Base-by-base conservation (phyloP, 129 eudicot species). In the Pulicaria dysenterica region DNA sequence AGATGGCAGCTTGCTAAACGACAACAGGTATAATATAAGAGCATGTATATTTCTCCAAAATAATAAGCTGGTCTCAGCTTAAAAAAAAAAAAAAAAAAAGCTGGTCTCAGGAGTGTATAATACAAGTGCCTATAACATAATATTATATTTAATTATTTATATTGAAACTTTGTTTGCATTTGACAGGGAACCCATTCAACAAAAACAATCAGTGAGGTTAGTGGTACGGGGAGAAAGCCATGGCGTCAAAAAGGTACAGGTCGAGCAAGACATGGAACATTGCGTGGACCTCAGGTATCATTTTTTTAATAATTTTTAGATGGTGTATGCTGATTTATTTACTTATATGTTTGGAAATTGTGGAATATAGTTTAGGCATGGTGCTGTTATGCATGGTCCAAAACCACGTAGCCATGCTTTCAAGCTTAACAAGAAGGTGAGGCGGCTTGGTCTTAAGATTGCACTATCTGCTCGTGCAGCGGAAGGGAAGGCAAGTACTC, bases 1-100 rank as follows among this genome's bases (percentile, higher is more conserved):
- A 86, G 99, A 78, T 95, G 96, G 96, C 99, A 95, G 83, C 96
- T 94, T 74, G 96, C 99, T 48, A 90, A 95, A 78, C 81, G 99
- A 69, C 99, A 86, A 70, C 97, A 95, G 96, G 99, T 95, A 53
- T 58, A 50, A 45, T 15, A 49, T 5, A 24, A 24, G 1, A 24
- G 31, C 31, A 24, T 24, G 31, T 24, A 24, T 73, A 19, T 50
- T 74, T 48, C 37, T 14, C 43, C 37, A 24, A 24, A 24, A 24
- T 24, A 24, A 40, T 42, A 49, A 37, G 14, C 50, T 61, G 17
- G 17, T 60, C 42, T 48, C 51, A 47, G 50, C n/a, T n/a, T n/a
- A n/a, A n/a, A n/a, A n/a, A n/a, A n/a, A n/a, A n/a, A n/a, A 24
- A 24, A 24, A 24, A 0, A 24, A 40, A 24, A 49, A 37, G 14